Conservation (phyloP, 1,284 basidiomycete genomes). For the Sporisorium scitamineum region DNA sequence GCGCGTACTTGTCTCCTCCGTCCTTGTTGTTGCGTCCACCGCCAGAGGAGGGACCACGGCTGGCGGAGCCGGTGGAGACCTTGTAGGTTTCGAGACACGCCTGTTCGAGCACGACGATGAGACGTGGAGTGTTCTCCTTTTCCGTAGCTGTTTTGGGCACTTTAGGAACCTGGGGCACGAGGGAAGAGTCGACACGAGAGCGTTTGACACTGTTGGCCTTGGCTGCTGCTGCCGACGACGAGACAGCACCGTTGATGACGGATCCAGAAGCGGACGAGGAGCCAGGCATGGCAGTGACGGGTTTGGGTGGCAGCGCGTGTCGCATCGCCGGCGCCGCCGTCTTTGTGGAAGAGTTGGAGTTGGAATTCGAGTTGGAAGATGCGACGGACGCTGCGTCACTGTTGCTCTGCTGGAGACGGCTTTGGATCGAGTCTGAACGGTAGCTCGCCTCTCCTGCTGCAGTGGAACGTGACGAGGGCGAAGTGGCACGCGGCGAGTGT, state of each 20-base stretch:
- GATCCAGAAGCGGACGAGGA: not conserved
- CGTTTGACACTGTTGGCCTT: slow-evolving; percentile 57
- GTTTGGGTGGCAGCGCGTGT: slow-evolving; percentile 60
- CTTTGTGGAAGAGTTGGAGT: slow-evolving; percentile 21
- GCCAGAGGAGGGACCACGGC: slow-evolving; percentile 70
- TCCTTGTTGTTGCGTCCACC: slow-evolving; percentile 62
- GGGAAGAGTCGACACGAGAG: slow-evolving; percentile 57
- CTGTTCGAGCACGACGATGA: slow-evolving; percentile 91
- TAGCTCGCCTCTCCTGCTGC: slow-evolving; percentile 8
- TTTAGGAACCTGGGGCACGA: slow-evolving; percentile 66
- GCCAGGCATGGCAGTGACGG: slow-evolving; percentile 36
- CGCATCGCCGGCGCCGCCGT: slow-evolving; percentile 28
- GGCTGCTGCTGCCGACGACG: slow-evolving; percentile 30
- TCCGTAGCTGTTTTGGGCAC: slow-evolving; percentile 64
- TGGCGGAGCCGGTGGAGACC: slow-evolving; percentile 75
- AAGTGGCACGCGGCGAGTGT: slow-evolving; percentile 36
- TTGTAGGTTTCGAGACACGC: slow-evolving; percentile 97
- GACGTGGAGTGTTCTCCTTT: slow-evolving; percentile 59
- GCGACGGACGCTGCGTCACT: slow-evolving; percentile 17
- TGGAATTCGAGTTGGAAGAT: slow-evolving; percentile 18
- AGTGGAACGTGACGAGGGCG: slow-evolving; percentile 28
- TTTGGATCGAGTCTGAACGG: slow-evolving; percentile 11
- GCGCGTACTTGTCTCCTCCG: slow-evolving; percentile 84
- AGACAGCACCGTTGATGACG: slow-evolving; percentile 6
- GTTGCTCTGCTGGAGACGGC: slow-evolving; percentile 16